Percentiles rank a stretch among this genome's conserved stretches.
Conservation (phyloP, 2,329 filamentous ascomycete genomes). For the Phyllosticta citriasiana region DNA sequence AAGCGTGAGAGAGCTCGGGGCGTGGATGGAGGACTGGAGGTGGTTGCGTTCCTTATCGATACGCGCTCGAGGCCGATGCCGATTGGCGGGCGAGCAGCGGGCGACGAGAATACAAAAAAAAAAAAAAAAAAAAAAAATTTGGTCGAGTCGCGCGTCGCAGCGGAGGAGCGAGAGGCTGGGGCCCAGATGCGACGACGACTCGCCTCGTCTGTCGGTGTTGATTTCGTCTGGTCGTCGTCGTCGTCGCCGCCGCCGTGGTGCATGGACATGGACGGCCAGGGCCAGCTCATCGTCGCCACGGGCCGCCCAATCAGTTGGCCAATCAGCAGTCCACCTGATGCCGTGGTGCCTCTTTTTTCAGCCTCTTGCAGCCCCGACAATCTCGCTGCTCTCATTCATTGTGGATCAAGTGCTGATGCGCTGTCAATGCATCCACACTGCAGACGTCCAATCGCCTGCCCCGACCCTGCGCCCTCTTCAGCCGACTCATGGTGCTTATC, state of each 20-base stretch:
- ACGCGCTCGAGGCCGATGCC: not conserved
- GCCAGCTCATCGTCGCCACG: not conserved
- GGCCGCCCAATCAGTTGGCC: not conserved
- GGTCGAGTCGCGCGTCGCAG: too few species aligned
- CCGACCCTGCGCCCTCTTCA: too few species aligned
- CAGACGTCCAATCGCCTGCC: not conserved
- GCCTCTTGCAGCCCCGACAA: constrained; percentile 6
- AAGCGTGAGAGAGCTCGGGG: not conserved
- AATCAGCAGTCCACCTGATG: not conserved
- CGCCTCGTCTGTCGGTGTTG: too few species aligned
- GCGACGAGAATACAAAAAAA: not conserved
- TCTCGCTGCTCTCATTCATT: constrained; percentile 1
- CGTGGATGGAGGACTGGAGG: not conserved
- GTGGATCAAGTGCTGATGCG: constrained; percentile 10
- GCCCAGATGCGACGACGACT: not conserved
- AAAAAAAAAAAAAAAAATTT: not conserved
- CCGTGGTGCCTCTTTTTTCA: constrained; percentile 2
- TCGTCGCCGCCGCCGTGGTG: not conserved
- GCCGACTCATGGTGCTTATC: not conserved
- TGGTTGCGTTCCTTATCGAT: not conserved
- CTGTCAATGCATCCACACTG: constrained; percentile 9
- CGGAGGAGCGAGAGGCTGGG: too few species aligned
- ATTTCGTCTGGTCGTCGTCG: not conserved
- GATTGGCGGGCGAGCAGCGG: not conserved
- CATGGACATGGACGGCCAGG: not conserved